These are phyloP conservation scores for Colletotrichum lupini DNA, from an alignment of 2,329 filamentous ascomycete genomes.

Conservation along the genomic window DNA sequence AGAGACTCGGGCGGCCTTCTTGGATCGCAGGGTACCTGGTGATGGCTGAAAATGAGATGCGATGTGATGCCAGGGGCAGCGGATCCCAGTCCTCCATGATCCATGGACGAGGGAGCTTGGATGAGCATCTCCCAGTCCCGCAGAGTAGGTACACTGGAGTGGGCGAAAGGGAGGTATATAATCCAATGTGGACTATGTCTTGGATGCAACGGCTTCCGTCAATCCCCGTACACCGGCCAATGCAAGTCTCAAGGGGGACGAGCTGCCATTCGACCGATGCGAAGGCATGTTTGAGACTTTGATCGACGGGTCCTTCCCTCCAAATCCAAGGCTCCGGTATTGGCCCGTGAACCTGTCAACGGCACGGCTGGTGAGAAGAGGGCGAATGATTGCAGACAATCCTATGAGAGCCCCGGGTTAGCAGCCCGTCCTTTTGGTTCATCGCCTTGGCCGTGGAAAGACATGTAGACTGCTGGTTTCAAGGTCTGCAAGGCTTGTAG, in stretches of 20 bases:
- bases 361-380: slow-evolving; percentile 6
- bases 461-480: background rate
- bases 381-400: background rate
- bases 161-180: background rate
- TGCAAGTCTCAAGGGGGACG: slow-evolving; percentile 30
- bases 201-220: slow-evolving; percentile 24
- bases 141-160: background rate
- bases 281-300: slow-evolving; percentile 33
- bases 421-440: background rate
- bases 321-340: slow-evolving; percentile 37
- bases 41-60: slow-evolving; percentile 22
- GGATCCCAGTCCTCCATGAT: background rate
- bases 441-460: background rate
- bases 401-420: background rate
- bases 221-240: slow-evolving; percentile 29
- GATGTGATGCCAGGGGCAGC: slow-evolving; percentile 22
- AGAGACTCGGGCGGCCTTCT: slow-evolving; percentile 1
- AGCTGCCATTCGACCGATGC: slow-evolving; percentile 27
- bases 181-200: background rate
- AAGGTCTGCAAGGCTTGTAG: background rate
- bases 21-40: slow-evolving; percentile 16
- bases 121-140: slow-evolving; percentile 14
- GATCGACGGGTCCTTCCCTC: slow-evolving; percentile 40
- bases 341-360: background rate
- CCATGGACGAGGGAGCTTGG: background rate